Evolutionary conservation across 208 protist genomes (phyloP).

Genomic region (Eutreptiella sp.): DNA sequence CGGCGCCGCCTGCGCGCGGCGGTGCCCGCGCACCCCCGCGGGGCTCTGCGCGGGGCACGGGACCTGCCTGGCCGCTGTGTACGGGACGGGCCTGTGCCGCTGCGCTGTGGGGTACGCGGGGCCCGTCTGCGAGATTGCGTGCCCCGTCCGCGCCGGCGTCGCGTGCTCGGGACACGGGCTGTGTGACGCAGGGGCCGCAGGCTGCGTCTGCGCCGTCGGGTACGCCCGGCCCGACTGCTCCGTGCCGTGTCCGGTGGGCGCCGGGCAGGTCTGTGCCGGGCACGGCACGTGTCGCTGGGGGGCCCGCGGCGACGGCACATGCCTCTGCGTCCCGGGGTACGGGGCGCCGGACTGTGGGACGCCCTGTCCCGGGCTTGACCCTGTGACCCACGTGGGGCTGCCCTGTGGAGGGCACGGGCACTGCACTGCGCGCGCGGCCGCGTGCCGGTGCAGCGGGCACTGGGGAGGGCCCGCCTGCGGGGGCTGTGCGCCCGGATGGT

Average conservation of each 20-base stretch:
- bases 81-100: constrained; percentile 10
- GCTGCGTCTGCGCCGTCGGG: neutral
- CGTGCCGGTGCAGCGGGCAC: no score
- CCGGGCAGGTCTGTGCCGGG: neutral
- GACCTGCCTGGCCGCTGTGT: constrained; percentile 2
- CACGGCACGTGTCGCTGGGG: constrained; percentile 1
- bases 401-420: no score
- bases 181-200: constrained; percentile 1
- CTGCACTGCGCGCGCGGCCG: no score
- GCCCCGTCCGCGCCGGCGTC: neutral
- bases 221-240: neutral
- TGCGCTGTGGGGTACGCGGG: neutral
- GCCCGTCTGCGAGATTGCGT: neutral
- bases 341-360: no score
- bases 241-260: neutral
- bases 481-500: no score
- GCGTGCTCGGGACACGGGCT: constrained; percentile 21
- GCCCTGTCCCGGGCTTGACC: no score
- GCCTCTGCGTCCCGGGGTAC: no score
- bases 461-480: no score
- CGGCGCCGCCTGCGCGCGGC: neutral
- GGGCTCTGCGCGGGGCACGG: constrained; percentile 15
- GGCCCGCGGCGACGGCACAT: no score
- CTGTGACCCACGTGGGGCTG: no score
- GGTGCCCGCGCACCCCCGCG: constrained; percentile 1